Evolutionary conservation across 169 alveolate genomes (phyloP).

Genomic region (Plasmodium coatneyi): DNA sequence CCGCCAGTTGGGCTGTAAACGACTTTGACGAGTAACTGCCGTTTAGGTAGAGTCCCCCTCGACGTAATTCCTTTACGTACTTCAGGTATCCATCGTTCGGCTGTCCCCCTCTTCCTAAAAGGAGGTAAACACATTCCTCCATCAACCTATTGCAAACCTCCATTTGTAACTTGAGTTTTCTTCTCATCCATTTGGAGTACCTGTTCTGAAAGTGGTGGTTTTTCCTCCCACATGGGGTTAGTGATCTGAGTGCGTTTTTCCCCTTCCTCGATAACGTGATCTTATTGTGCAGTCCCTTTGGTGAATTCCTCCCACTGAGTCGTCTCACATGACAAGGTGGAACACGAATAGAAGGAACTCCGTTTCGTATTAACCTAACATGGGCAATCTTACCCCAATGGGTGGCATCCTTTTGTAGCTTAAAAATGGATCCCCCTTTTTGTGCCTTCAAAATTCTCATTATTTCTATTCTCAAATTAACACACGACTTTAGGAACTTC

Average conservation of each 20-base stretch:
- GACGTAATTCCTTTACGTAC: neutral
- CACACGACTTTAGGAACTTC: slow-evolving; percentile 8
- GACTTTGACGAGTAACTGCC: neutral
- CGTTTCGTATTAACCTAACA: neutral
- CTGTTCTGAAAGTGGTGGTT: neutral
- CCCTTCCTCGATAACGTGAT: neutral
- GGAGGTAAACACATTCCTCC: neutral
- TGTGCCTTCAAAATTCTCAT: neutral
- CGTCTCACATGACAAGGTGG: neutral
- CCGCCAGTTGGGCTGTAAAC: neutral
- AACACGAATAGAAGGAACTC: neutral
- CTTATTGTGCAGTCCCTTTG: neutral
- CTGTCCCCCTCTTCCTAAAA: neutral
- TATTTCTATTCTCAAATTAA: slow-evolving; percentile 20
- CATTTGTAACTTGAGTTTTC: neutral
- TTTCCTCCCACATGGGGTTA: neutral
- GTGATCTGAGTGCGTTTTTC: neutral
- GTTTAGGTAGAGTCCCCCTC: neutral
- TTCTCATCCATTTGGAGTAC: neutral
- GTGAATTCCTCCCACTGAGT: neutral
- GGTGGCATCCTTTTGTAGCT: neutral
- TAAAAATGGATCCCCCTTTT: neutral
- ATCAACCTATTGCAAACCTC: neutral
- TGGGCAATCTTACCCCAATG: neutral
- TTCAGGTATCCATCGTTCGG: neutral